Percentiles rank a stretch among this genome's conserved stretches.
Conservation (phyloP, 2,329 filamentous ascomycete genomes). For the Dothistroma septosporum region DNA sequence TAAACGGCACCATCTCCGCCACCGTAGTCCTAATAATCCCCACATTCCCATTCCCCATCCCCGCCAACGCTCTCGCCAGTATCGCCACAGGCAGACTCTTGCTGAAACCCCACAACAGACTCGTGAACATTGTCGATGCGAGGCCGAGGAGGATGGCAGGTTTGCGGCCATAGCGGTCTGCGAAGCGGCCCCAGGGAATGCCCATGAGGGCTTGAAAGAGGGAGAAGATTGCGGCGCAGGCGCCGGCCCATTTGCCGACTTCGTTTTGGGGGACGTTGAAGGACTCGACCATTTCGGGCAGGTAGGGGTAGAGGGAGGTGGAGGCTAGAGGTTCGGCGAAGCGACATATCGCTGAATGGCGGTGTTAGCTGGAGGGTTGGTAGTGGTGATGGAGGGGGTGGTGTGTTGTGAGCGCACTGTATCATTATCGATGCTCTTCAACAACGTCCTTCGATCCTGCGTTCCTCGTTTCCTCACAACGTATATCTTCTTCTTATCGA, state of each 20-base stretch:
- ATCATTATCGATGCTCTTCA: background rate
- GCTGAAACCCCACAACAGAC: constrained; percentile 79
- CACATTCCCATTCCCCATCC: constrained; percentile 78
- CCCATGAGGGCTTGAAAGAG: constrained; percentile 78
- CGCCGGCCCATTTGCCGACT: constrained; percentile 77
- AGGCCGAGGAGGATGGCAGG: constrained; percentile 72
- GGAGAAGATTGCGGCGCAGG: constrained; percentile 81
- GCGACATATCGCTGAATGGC: constrained; percentile 72
- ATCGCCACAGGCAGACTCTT: constrained; percentile 77
- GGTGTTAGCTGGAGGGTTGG: background rate
- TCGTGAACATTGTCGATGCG: constrained; percentile 73
- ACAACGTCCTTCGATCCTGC: too few species aligned
- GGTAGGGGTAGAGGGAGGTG: constrained; percentile 89
- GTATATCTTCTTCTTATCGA: background rate
- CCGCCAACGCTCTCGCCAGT: constrained; percentile 69
- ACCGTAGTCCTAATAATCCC: constrained; percentile 80
- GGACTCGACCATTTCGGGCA: constrained; percentile 82
- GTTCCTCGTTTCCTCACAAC: too few species aligned
- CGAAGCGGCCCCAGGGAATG: constrained; percentile 79
- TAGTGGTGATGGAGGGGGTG: background rate
- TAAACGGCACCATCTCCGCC: constrained; percentile 85
- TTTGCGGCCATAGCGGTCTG: constrained; percentile 78
- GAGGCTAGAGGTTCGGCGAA: constrained; percentile 88
- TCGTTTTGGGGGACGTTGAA: constrained; percentile 68
- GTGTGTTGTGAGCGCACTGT: background rate